Conservation (phyloP, 108 stramenopile species). For the Cyclotella kingstonii region DNA sequence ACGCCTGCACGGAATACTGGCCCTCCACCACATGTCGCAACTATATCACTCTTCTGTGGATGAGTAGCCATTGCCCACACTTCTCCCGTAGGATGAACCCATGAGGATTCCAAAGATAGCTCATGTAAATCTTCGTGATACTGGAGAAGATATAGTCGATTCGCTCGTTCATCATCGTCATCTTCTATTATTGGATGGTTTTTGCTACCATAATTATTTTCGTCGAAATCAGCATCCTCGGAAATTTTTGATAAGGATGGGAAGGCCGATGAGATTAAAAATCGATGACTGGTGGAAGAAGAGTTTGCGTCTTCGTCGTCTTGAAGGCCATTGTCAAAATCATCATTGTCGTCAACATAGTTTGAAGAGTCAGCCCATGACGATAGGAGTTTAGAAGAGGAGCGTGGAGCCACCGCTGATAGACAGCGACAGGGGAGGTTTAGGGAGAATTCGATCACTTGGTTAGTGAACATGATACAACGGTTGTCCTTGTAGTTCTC, state of each 20-base stretch:
- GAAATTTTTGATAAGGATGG: not conserved
- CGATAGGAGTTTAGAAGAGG: not conserved
- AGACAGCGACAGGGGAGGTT: constrained; percentile 38
- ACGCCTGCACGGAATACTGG: constrained; percentile 5
- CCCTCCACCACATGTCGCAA: constrained; percentile 52
- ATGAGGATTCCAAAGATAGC: constrained; percentile 23
- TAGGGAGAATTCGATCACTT: constrained; percentile 40
- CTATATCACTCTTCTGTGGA: constrained; percentile 22
- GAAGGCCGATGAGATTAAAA: not conserved
- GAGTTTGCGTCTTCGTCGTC: constrained; percentile 1
- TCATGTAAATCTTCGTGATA: constrained; percentile 53
- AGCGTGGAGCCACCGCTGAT: constrained; percentile 26
- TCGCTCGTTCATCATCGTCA: constrained; percentile 25
- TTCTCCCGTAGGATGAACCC: constrained; percentile 41
- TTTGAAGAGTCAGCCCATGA: not conserved
- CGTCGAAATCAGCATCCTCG: constrained; percentile 5
- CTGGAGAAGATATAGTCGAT: constrained; percentile 31
- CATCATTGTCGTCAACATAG: constrained; percentile 8
- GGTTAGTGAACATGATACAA: constrained; percentile 32
- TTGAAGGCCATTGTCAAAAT: not conserved
- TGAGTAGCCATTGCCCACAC: constrained; percentile 38
- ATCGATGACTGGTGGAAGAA: not conserved
- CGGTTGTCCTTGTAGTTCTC: not conserved
- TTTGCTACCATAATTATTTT: too few species aligned
- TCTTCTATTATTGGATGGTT: too few species aligned